Conservation (phyloP, 371 early-diverging fungal genomes). For the Apophysomyces ossiformis region DNA sequence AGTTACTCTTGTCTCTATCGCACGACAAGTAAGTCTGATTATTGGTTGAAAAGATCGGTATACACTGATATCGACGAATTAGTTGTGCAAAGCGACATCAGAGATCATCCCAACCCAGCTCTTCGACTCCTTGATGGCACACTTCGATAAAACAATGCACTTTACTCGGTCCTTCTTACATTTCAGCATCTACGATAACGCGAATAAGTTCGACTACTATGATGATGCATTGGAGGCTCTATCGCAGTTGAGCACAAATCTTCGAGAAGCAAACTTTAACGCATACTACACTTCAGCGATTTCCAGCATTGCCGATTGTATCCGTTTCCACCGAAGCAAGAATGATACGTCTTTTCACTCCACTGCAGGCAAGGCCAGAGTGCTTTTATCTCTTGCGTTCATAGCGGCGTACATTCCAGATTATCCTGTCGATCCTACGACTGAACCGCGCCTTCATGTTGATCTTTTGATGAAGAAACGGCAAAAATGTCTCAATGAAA, state of each 20-base stretch:
- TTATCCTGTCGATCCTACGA: conserved; percentile 80
- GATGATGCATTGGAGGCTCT: conserved; percentile 20
- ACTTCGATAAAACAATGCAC: conserved; percentile 15
- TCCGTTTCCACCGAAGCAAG: conserved; percentile 26
- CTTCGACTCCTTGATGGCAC: conserved; percentile 8
- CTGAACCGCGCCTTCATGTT: conserved; percentile 68
- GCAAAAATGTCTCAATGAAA: conserved; percentile 43
- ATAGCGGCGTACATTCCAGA: conserved; percentile 74
- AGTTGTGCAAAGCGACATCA: neutral
- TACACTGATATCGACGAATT: neutral
- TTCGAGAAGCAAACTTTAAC: conserved; percentile 26
- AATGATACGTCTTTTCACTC: conserved; percentile 22
- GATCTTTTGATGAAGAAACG: conserved; percentile 56
- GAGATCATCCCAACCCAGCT: conserved; percentile 14
- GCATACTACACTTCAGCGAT: conserved; percentile 29
- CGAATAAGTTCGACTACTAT: conserved; percentile 16
- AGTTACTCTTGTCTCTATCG: conserved; percentile 31
- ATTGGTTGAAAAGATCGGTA: neutral
- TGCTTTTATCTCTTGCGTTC: conserved; percentile 61
- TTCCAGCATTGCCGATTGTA: conserved; percentile 16
- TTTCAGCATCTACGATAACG: conserved; percentile 18
- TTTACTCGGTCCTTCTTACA: conserved; percentile 22
- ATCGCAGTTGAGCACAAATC: neutral
- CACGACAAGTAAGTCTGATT: conserved; percentile 39
- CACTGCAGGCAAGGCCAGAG: conserved; percentile 59